phyloP scores from a whole-genome alignment of 2,329 filamentous ascomycete genomes.

The Penicillium nordicum region DNA sequence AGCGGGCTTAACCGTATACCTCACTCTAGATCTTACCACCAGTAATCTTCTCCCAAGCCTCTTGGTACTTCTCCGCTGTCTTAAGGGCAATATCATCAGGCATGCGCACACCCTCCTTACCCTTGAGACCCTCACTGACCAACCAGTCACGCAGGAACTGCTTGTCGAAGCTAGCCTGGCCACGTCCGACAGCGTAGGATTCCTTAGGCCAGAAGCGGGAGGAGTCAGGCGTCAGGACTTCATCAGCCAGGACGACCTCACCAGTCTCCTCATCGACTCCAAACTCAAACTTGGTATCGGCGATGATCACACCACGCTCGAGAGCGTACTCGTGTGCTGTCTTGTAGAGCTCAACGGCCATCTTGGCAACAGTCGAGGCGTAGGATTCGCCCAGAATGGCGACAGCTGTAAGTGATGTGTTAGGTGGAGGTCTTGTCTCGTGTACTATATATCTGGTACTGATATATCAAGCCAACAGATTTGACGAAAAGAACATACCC shows the following conservation, averaged over 20 bases:
- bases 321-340: slow-evolving; percentile 44
- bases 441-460: background rate
- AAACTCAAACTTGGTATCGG: slow-evolving; percentile 76
- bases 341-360: slow-evolving; percentile 63
- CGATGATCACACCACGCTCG: slow-evolving; percentile 69
- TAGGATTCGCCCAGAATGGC: slow-evolving; percentile 64
- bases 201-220: slow-evolving; percentile 83
- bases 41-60: slow-evolving; percentile 69
- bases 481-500: slow-evolving; percentile 40
- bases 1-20: background rate
- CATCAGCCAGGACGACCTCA: slow-evolving; percentile 73
- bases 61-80: slow-evolving; percentile 69
- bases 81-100: slow-evolving; percentile 66
- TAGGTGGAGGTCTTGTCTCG: slow-evolving; percentile 1
- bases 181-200: slow-evolving; percentile 66
- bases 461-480: background rate
- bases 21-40: slow-evolving; percentile 44
- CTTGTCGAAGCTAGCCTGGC: slow-evolving; percentile 87
- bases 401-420: slow-evolving; percentile 38
- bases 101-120: slow-evolving; percentile 68
- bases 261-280: slow-evolving; percentile 62
- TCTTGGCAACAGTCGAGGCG: slow-evolving; percentile 62
- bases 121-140: slow-evolving; percentile 67
- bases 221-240: slow-evolving; percentile 79
- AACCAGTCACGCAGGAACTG: slow-evolving; percentile 82